phyloP scores from a whole-genome alignment of 116 monocot genomes.

The Cymodocea nodosa region DNA sequence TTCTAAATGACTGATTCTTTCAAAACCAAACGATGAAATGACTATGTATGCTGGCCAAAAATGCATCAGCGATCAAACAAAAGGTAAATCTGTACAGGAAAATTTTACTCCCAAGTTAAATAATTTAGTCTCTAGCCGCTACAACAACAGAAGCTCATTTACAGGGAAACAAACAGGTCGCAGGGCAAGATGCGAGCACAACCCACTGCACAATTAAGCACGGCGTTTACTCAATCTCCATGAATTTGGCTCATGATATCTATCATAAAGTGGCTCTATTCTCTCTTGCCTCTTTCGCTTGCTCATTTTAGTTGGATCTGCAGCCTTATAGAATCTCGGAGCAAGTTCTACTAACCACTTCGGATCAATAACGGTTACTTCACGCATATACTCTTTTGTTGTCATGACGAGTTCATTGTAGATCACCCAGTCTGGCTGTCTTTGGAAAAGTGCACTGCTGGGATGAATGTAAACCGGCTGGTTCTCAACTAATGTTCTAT shows the following conservation, averaged over 20 bases:
- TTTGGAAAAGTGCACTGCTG: constrained; percentile 79
- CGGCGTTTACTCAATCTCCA: constrained; percentile 88
- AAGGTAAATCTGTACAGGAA: no score
- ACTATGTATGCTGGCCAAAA: no score
- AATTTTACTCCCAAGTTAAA: no score
- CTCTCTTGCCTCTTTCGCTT: constrained; percentile 83
- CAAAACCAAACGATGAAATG: no score
- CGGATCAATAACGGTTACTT: constrained; percentile 88
- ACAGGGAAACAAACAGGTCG: no score
- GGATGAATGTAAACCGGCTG: constrained; percentile 96
- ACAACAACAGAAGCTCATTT: no score
- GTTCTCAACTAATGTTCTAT: constrained; percentile 87
- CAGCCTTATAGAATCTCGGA: constrained; percentile 69
- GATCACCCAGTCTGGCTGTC: constrained; percentile 96
- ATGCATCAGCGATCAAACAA: no score
- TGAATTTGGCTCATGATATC: constrained; percentile 92
- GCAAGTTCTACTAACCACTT: constrained; percentile 92
- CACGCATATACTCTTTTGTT: constrained; percentile 94
- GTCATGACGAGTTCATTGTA: constrained; percentile 95
- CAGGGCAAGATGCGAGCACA: no score
- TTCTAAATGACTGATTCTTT: no score
- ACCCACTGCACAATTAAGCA: constrained; percentile 28
- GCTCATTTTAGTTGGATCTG: constrained; percentile 96
- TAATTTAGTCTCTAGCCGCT: no score
- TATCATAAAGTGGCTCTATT: constrained; percentile 83